These are phyloP conservation scores for Tylopilus plumbeoviolaceoides DNA, from an alignment of 768 basidiomycete species.

Conservation along the genomic window DNA sequence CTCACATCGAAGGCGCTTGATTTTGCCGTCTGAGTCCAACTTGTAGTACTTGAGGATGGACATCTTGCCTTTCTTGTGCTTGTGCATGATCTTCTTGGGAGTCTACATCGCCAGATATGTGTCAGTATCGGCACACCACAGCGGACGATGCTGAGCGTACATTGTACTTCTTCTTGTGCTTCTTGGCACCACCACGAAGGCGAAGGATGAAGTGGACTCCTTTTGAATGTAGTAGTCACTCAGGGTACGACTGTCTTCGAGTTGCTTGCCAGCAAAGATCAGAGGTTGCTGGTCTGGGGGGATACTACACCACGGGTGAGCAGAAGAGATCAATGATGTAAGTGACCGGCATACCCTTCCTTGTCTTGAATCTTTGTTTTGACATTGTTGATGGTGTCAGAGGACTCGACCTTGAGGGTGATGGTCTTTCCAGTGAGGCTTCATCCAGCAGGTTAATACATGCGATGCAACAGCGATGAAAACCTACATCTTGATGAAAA, in stretches of 20 bases:
- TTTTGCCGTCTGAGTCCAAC: conserved; percentile 99
- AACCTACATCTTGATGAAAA: conserved; percentile 94
- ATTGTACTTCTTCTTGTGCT: conserved; percentile 99
- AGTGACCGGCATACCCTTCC: conserved; percentile 62
- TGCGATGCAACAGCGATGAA: background rate
- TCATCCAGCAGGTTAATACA: conserved; percentile 6
- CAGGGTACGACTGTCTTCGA: too few species aligned
- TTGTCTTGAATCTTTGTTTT: conserved; percentile 98
- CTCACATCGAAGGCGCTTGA: conserved; percentile 97
- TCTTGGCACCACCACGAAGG: conserved; percentile 99
- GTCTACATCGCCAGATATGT: conserved; percentile 45
- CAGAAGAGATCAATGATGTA: background rate
- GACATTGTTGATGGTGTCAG: conserved; percentile 94
- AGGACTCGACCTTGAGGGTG: too few species aligned
- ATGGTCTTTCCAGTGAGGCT: too few species aligned
- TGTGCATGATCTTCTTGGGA: conserved; percentile 99
- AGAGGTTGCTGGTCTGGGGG: too few species aligned
- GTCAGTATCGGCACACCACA: conserved; percentile 1
- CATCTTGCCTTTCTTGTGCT: conserved; percentile 99
- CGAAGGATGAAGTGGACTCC: conserved; percentile 45
- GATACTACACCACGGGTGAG: conserved; percentile 60
- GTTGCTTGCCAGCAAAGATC: too few species aligned
- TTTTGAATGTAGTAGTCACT: too few species aligned
- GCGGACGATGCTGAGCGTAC: conserved; percentile 40
- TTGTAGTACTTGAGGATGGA: conserved; percentile 99